Percentiles rank a stretch among this genome's conserved stretches.
phyloP scores from a whole-genome alignment of 495 filamentous ascomycete species.

The Neurospora discreta region DNA sequence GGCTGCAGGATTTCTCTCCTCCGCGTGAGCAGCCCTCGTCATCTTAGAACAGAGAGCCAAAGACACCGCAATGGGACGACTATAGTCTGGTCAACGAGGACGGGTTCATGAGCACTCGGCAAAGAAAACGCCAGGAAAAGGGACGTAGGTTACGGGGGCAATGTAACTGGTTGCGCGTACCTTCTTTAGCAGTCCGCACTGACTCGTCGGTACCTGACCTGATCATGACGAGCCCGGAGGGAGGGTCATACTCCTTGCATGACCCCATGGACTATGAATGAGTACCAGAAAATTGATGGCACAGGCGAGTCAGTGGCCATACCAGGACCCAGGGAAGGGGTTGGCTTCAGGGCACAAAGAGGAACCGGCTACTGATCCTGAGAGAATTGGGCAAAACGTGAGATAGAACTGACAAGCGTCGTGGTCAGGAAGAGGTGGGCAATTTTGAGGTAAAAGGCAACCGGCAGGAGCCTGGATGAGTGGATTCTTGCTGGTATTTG shows the following conservation, averaged over 20 bases:
- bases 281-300: neutral
- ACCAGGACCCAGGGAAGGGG: too few relatives aligned
- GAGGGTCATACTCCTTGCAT: neutral
- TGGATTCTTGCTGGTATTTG: neutral
- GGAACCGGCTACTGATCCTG: too few relatives aligned
- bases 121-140: neutral
- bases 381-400: too few relatives aligned
- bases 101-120: accelerated
- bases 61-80: neutral
- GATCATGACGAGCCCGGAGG: neutral
- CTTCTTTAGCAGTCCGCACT: neutral
- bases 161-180: neutral
- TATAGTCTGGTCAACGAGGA: neutral
- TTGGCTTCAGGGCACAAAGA: too few relatives aligned
- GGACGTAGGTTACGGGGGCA: neutral
- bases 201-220: neutral
- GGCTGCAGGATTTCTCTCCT: too few relatives aligned
- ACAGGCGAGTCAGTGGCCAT: too few relatives aligned
- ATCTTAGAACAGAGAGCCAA: neutral
- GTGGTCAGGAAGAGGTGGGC: neutral
- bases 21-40: too few relatives aligned
- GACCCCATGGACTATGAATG: neutral
- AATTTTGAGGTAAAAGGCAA: neutral
- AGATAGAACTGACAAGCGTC: too few relatives aligned
- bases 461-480: neutral